phyloP scores from a whole-genome alignment of 108 stramenopile species.

The Nitzschia putrida region DNA sequence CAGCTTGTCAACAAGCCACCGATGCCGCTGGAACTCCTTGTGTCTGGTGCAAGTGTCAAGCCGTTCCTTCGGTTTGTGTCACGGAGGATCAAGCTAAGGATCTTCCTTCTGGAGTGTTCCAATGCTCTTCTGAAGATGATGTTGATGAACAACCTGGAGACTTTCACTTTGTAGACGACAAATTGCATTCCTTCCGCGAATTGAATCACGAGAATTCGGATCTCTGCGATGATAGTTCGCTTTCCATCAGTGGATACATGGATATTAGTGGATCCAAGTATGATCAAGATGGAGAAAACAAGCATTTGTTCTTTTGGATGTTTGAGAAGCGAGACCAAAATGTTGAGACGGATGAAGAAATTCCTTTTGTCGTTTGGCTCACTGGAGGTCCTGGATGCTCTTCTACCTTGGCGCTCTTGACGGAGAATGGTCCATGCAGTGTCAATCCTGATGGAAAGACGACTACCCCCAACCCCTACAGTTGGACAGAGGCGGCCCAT shows the following conservation, averaged over 20 bases:
- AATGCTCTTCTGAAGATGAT: slow-evolving; percentile 32
- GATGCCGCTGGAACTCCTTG: slow-evolving; percentile 35
- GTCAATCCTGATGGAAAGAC: slow-evolving; percentile 86
- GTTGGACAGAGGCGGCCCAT: slow-evolving; percentile 94
- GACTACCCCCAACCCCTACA: slow-evolving; percentile 87
- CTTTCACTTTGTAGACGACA: slow-evolving; percentile 19
- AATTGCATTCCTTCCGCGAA: slow-evolving; percentile 18
- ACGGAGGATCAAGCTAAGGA: slow-evolving; percentile 36
- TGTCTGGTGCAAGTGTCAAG: slow-evolving; percentile 57
- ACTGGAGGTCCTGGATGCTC: slow-evolving; percentile 90
- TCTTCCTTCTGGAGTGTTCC: slow-evolving; percentile 56
- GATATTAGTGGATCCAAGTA: slow-evolving; percentile 51
- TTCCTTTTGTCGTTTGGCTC: slow-evolving; percentile 92
- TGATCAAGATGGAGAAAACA: slow-evolving; percentile 59
- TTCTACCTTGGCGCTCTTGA: slow-evolving; percentile 84
- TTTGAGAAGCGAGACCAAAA: slow-evolving; percentile 81
- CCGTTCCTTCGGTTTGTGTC: slow-evolving; percentile 55
- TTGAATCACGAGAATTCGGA: slow-evolving; percentile 20
- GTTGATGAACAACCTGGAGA: neutral
- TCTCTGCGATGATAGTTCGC: slow-evolving; percentile 40
- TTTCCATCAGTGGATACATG: slow-evolving; percentile 64
- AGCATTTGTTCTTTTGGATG: slow-evolving; percentile 96
- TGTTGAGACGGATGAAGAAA: slow-evolving; percentile 32
- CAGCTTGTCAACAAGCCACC: slow-evolving; percentile 4
- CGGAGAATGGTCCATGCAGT: slow-evolving; percentile 96